Percentiles rank a stretch among this genome's conserved stretches.
Evolutionary conservation across 179 eudicot species (phyloP).

Genomic region (Silene noctiflora): DNA sequence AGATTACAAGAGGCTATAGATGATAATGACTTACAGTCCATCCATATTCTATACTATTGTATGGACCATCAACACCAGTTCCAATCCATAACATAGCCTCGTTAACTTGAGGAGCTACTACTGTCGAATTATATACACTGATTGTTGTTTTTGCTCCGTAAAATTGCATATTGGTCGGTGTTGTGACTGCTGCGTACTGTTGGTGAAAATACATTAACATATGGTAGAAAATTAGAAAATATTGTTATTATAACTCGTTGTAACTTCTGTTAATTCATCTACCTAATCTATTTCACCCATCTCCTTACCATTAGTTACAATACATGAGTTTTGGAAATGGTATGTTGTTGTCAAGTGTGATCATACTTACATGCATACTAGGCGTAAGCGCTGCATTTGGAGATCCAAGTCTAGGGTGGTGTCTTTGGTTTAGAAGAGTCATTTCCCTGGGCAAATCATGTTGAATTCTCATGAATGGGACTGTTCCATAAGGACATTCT

Average conservation of each 20-base stretch:
- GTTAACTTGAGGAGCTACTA: background rate
- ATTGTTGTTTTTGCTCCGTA: slow-evolving; percentile 18
- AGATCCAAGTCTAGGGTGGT: background rate
- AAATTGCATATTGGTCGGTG: background rate
- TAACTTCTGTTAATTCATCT: too few relatives aligned
- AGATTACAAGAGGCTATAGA: background rate
- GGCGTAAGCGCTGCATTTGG: too few relatives aligned
- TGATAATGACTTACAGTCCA: slow-evolving; percentile 25
- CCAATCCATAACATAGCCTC: slow-evolving; percentile 22
- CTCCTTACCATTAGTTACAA: too few relatives aligned
- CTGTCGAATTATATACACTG: slow-evolving; percentile 21
- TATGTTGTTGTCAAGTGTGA: too few relatives aligned
- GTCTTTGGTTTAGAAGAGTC: background rate
- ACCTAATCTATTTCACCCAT: too few relatives aligned
- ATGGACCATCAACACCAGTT: background rate
- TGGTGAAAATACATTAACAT: too few relatives aligned
- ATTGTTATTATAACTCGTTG: too few relatives aligned
- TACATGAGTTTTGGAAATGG: too few relatives aligned
- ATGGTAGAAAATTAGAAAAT: too few relatives aligned
- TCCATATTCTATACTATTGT: slow-evolving; percentile 24
- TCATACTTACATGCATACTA: slow-evolving; percentile 10
- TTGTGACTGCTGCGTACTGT: slow-evolving; percentile 21
- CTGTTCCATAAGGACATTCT: slow-evolving; percentile 20
- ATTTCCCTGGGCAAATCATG: slow-evolving; percentile 20
- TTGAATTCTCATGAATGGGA: slow-evolving; percentile 16